phyloP scores from a whole-genome alignment of 257 asterid species.

The Fraxinus quadrangulata region DNA sequence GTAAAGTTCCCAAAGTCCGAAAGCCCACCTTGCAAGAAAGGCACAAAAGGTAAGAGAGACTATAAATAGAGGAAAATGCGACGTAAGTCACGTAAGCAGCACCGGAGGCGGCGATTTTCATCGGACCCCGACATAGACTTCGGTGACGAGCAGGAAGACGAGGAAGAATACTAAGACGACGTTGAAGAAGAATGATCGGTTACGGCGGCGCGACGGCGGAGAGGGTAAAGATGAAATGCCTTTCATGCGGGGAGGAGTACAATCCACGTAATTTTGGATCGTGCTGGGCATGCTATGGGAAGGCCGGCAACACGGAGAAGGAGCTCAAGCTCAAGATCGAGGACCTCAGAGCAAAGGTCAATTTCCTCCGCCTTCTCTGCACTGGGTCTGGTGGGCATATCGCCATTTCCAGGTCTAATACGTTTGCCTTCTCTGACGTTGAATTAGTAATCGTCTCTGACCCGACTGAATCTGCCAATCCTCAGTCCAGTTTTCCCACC shows the following conservation, averaged over 20 bases:
- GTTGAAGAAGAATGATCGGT: conserved; percentile 33
- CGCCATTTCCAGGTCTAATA: conserved; percentile 32
- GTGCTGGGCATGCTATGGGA: conserved; percentile 84
- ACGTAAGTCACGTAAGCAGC: conserved; percentile 24
- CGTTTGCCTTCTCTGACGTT: conserved; percentile 63
- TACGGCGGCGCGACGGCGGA: conserved; percentile 27
- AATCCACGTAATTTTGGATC: conserved; percentile 65
- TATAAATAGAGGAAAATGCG: conserved; percentile 17
- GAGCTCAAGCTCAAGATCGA: conserved; percentile 84
- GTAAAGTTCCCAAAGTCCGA: neutral
- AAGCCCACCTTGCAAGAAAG: conserved; percentile 9
- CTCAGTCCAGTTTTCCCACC: conserved; percentile 37
- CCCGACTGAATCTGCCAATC: conserved; percentile 33
- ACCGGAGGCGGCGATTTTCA: conserved; percentile 32
- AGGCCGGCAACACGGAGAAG: conserved; percentile 90
- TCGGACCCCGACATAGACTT: conserved; percentile 41
- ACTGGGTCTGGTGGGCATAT: conserved; percentile 32
- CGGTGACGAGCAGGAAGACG: conserved; percentile 26
- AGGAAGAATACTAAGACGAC: conserved; percentile 31
- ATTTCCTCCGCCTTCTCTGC: conserved; percentile 60
- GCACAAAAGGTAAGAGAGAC: conserved; percentile 23
- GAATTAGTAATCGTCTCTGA: conserved; percentile 58
- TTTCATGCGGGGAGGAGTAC: conserved; percentile 78
- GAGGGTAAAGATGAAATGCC: conserved; percentile 57
- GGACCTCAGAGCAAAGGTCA: conserved; percentile 70